Conservation (phyloP, 306 rosid genomes). For the Cotoneaster glaucophyllus region DNA sequence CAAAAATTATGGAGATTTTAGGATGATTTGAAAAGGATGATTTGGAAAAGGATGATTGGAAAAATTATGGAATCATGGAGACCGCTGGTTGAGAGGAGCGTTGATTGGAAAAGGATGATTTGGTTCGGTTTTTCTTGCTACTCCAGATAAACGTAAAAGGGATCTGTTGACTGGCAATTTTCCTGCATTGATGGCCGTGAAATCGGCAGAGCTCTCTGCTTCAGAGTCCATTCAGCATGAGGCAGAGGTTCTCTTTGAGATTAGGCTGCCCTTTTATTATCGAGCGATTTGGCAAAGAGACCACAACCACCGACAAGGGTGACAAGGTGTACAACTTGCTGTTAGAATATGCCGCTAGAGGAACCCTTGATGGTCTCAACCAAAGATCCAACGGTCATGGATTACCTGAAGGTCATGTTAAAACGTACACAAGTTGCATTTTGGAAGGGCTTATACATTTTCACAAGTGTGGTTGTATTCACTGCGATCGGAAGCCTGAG, state of each 20-base stretch:
- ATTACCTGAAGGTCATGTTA: background rate
- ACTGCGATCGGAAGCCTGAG: conserved; percentile 3
- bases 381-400: conserved; percentile 1
- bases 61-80: too few relatives aligned
- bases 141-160: background rate
- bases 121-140: conserved; percentile 28
- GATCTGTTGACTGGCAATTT: background rate
- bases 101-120: conserved; percentile 21
- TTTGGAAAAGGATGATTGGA: too few relatives aligned
- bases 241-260: background rate
- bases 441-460: conserved; percentile 1
- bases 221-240: background rate
- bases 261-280: background rate
- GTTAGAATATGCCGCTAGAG: conserved; percentile 18
- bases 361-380: conserved; percentile 13
- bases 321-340: background rate
- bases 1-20: too few relatives aligned
- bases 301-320: conserved; percentile 4
- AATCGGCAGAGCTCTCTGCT: background rate
- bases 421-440: background rate
- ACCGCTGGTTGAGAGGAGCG: too few relatives aligned
- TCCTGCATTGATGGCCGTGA: background rate
- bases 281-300: conserved; percentile 13
- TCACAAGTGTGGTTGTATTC: background rate
- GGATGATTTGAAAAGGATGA: too few relatives aligned